Evolutionary conservation across 73 alveolate species (phyloP).

Genomic region (Tetrahymena elliotti): DNA sequence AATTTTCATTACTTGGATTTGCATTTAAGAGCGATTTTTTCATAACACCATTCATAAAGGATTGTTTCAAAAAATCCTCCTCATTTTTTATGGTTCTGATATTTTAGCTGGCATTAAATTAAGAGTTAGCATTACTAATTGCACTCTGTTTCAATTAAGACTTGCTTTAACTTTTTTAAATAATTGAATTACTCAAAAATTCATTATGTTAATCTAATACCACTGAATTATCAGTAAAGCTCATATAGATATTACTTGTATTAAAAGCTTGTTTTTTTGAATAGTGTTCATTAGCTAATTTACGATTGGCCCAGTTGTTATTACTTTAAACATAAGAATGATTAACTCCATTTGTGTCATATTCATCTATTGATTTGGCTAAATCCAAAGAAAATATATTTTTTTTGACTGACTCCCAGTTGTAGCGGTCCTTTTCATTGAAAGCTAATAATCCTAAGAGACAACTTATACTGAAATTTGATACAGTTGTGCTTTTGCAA

Average conservation of each 20-base stretch:
- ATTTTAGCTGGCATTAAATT: background rate
- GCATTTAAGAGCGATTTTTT: background rate
- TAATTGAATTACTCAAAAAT: background rate
- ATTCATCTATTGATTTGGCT: background rate
- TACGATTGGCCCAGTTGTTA: background rate
- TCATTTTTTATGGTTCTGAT: background rate
- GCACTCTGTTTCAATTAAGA: background rate
- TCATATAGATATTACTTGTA: background rate
- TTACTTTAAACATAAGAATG: background rate
- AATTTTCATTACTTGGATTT: background rate
- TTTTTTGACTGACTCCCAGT: background rate
- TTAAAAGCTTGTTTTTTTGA: background rate
- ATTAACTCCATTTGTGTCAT: background rate
- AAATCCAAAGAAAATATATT: background rate
- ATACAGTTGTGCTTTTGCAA: background rate
- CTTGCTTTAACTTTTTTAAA: background rate
- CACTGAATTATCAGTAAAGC: background rate
- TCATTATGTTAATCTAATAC: background rate
- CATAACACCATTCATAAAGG: background rate
- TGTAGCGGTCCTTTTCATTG: background rate
- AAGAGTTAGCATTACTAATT: background rate
- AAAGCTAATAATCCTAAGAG: background rate
- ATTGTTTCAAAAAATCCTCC: background rate
- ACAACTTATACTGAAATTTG: background rate
- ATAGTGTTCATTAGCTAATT: background rate